Base-by-base conservation (phyloP, 1,284 basidiomycete genomes). In the Vanrija sp. region DNA sequence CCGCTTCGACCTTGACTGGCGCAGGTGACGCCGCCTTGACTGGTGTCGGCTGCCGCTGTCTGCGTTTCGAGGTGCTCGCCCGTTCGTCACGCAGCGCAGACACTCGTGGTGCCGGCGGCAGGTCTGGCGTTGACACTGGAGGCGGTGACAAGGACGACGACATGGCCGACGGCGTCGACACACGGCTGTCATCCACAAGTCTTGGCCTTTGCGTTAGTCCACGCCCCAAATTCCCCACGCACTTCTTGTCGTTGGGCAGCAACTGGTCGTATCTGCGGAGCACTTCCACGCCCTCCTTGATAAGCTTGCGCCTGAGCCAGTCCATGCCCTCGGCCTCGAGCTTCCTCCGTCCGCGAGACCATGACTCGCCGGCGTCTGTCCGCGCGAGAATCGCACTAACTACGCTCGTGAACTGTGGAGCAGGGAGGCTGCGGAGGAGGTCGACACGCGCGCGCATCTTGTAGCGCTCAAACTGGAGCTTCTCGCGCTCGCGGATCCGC, bases 361-460 rank as follows among this genome's bases (percentile, higher is more conserved):
- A 71, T 12, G 43, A 45, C 1, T 42, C 39, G 16, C 52, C 48
- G 3, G 28, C 23, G 19, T 59, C 61, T 1, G 50, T n/a, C 14
- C 61, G 49, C 9, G 52, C 38, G 7, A 62, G 55, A 5, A 62
- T 47, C 2, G 65, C 66, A 4, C 23, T 48, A 15, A 72, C 65
- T 2, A 72, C 60, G 0, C 57, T 44, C 8, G 57, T 38, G 71
- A 71, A 73, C 42, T 66, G 52, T 9, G 54, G 39, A 6, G 49
- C 57, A 2, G 69, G 63, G 58, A 74, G 65, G 38, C 61, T 80
- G 59, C 82, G 83, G 56, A 95, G 80, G 68, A 92, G 86, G 45
- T 94, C 91, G 61, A 94, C 88, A 34, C 91, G 84, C 67, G 90
- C 85, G 66, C 87, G 86, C 66, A 96, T 84, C 73, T 92, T 93